Evolutionary conservation across 1,284 basidiomycete species (phyloP), one percentile per base, ranked within the genome.

Genomic region (Paramarasmius palmivorus): DNA sequence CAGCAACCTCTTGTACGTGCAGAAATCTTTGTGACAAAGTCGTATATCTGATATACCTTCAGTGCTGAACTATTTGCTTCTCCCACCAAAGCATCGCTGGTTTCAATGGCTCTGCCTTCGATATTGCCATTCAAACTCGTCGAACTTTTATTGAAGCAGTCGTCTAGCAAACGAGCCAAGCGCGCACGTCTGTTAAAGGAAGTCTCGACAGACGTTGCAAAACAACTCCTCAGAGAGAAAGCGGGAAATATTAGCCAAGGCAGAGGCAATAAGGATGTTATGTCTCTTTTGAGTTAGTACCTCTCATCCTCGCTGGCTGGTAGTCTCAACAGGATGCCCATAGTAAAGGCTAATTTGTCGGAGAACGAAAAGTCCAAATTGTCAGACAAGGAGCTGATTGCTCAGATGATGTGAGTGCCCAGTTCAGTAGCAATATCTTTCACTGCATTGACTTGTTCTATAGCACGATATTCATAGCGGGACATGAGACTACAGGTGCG

Each of bases 241-340:
- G 45, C 42, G 10, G 32, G 50, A 17, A 48, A 37, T n/a, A 20
- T 57, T n/a, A 22, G 47, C 6, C 48, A 57, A 47, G 42, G 42
- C 8, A 53, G 48, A 42, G 41, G 49, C n/a, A 53, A 53, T 29
- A 53, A 44, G 36, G 55, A 57, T 40, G 37, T 57, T 10, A 57
- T 57, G 55, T 57, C 26, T 14, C 53, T 38, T 39, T 40, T 57
- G 23, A 15, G 41, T 47, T 7, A 22, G n/a, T 19, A 17, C 15
- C 36, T 51, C 10, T n/a, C 39, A 34, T 10, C 6, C 22, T n/a
- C n/a, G 14, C 17, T n/a, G 6, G 10, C 23, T 1, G 2, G 14
- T n/a, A n/a, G 12, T 9, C 10, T 15, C 10, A n/a, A 8, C 12
- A 32, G 3, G 2, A 2, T 46, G 44, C 40, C 38, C 10, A 3